Conservation (phyloP, 2,329 filamentous ascomycete species). For the Exserohilum turcica region DNA sequence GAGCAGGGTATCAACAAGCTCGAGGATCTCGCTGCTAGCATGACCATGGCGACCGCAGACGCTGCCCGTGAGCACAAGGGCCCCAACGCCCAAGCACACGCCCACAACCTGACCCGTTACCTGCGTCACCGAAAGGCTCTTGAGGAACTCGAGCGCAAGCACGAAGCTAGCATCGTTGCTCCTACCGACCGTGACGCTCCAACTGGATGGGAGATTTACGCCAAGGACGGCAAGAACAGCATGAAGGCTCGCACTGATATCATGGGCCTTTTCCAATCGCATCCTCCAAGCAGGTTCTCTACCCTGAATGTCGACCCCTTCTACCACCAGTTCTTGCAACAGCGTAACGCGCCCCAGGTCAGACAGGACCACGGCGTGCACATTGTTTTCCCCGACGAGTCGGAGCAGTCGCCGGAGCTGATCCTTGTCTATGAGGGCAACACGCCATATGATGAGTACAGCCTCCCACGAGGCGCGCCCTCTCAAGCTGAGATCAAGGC, state of each 20-base stretch:
- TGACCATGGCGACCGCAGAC: constrained; percentile 84
- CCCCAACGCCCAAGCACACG: constrained; percentile 75
- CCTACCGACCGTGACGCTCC: constrained; percentile 71
- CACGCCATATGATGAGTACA: constrained; percentile 57
- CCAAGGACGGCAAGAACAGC: constrained; percentile 81
- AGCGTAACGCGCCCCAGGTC: constrained; percentile 66
- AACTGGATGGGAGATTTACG: constrained; percentile 86
- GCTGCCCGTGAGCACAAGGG: constrained; percentile 79
- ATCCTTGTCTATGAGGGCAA: constrained; percentile 76
- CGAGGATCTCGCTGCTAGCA: constrained; percentile 84
- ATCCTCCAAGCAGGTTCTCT: constrained; percentile 73
- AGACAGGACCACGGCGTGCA: constrained; percentile 74
- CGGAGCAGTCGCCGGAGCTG: constrained; percentile 64
- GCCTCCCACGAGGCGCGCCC: constrained; percentile 62
- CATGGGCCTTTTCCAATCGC: constrained; percentile 71
- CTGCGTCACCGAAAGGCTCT: constrained; percentile 81
- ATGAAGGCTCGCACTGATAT: constrained; percentile 77
- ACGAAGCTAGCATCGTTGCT: constrained; percentile 86
- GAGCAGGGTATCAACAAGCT: constrained; percentile 78
- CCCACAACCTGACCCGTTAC: constrained; percentile 85
- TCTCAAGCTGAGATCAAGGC: constrained; percentile 59
- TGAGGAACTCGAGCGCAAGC: constrained; percentile 76
- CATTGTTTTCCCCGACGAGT: constrained; percentile 69
- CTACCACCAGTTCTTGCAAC: constrained; percentile 74
- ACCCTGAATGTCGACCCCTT: constrained; percentile 75